Percentiles rank a stretch among this genome's conserved stretches.
These are phyloP conservation scores for Cryptosporidium muris DNA, from an alignment of 169 alveolate species.

Conservation along the genomic window DNA sequence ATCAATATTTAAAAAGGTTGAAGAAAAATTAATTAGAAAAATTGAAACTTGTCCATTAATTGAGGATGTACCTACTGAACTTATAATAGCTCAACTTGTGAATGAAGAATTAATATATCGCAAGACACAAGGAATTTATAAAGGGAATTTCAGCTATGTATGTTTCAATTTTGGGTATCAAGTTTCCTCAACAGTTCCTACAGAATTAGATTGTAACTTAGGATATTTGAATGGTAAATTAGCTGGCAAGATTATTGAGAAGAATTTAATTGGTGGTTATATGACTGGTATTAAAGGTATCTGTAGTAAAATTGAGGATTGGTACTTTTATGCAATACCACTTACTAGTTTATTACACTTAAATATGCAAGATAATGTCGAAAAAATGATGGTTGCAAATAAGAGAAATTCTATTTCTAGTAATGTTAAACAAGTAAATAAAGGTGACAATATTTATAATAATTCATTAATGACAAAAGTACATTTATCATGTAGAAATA, in stretches of 20 bases:
- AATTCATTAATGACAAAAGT: background rate
- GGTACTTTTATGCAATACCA: conserved; percentile 62
- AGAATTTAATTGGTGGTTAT: conserved; percentile 45
- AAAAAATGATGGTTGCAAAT: conserved; percentile 8
- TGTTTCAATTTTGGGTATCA: conserved; percentile 96
- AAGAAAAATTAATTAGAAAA: conserved; percentile 2
- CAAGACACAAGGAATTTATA: conserved; percentile 86
- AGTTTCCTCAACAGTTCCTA: conserved; percentile 97
- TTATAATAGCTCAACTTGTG: conserved; percentile 90
- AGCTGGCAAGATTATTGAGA: conserved; percentile 35
- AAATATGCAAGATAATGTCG: conserved; percentile 25
- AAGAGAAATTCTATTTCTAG: conserved; percentile 70
- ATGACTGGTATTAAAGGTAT: conserved; percentile 39
- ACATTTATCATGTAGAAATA: conserved; percentile 10
- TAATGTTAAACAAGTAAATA: conserved; percentile 33
- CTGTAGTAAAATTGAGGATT: conserved; percentile 2
- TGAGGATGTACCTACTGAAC: conserved; percentile 91
- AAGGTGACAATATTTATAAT: conserved; percentile 80
- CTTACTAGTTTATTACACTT: conserved; percentile 15
- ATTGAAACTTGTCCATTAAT: conserved; percentile 1
- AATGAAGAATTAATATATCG: conserved; percentile 89
- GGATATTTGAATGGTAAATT: conserved; percentile 90
- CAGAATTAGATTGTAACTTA: conserved; percentile 92
- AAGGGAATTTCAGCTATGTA: conserved; percentile 92
- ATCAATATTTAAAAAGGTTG: conserved; percentile 17